Evolutionary conservation across 495 filamentous ascomycete species (phyloP), one percentile per base, ranked within the genome.

Genomic region (Podospora fimiseda): DNA sequence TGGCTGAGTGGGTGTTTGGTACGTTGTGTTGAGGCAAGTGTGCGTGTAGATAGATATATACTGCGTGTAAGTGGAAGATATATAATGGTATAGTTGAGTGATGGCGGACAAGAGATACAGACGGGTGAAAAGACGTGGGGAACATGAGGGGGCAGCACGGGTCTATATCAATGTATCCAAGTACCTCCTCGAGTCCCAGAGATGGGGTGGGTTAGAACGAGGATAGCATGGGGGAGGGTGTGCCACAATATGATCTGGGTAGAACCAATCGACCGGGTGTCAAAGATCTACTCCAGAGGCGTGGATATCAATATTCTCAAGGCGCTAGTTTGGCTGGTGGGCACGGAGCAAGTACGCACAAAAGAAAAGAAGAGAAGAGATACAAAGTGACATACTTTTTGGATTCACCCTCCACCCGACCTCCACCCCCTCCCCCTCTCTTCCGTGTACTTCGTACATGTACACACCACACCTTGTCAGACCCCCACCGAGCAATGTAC

Each of bases 111-210:
- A 38, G 48, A 55, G 19, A 15, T n/a, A n/a, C n/a, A n/a, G n/a
- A n/a, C n/a, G n/a, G n/a, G 46, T 23, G 19, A 43, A 43, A 49
- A 19, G 44, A 44, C 36, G 24, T 21, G 42, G 33, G 20, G 51
- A 52, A 53, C 52, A 52, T 46, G 51, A 50, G 52, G 40, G 53
- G 40, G 37, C 19, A 42, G 50, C 48, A 37, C 48, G 18, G 30
- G 47, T n/a, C n/a, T 62, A 62, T 60, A 60, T 65, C 62, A 59
- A 59, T 50, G 51, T 48, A n/a, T n/a, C n/a, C n/a, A n/a, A n/a
- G n/a, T n/a, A n/a, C n/a, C n/a, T n/a, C n/a, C n/a, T n/a, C 48
- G 45, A 27, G 46, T 48, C 15, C 30, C 50, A 51, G 43, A n/a
- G 47, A 49, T 42, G 49, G 56, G 59, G 44, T 45, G 49, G 48